Conservation (phyloP, 345 rosid genomes). For the Physaria fendleri region DNA sequence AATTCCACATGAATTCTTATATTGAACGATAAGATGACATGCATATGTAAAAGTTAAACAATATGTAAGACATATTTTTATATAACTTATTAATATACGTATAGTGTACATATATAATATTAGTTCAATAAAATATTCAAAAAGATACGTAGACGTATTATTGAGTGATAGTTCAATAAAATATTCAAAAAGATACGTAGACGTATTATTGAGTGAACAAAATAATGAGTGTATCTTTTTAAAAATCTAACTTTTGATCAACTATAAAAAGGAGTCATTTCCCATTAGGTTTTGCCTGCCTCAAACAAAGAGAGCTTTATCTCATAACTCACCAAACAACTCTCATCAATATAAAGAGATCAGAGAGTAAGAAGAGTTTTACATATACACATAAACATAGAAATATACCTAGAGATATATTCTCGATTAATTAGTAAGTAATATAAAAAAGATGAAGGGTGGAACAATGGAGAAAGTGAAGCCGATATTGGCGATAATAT, state of each 20-base stretch:
- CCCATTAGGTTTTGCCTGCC: slow-evolving; percentile 32
- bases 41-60: slow-evolving; percentile 10
- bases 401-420: no score
- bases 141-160: slow-evolving; percentile 37
- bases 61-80: slow-evolving; percentile 6
- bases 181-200: slow-evolving; percentile 34
- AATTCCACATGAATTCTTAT: slow-evolving; percentile 17
- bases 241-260: slow-evolving; percentile 22
- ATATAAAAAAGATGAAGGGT: slow-evolving; percentile 21
- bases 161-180: slow-evolving; percentile 28
- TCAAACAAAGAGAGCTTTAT: slow-evolving; percentile 28
- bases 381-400: neutral
- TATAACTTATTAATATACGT: slow-evolving; percentile 19
- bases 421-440: no score
- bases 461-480: slow-evolving; percentile 36
- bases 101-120: neutral
- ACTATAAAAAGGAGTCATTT: slow-evolving; percentile 28
- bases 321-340: slow-evolving; percentile 26
- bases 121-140: slow-evolving; percentile 24
- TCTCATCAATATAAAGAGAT: slow-evolving; percentile 14
- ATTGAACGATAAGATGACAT: slow-evolving; percentile 21
- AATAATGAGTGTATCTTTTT: slow-evolving; percentile 26
- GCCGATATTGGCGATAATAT: slow-evolving; percentile 66
- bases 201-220: slow-evolving; percentile 35
- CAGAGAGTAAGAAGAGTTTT: neutral